Conservation (phyloP, 2,329 filamentous ascomycete genomes). For the Cadophora malorum region DNA sequence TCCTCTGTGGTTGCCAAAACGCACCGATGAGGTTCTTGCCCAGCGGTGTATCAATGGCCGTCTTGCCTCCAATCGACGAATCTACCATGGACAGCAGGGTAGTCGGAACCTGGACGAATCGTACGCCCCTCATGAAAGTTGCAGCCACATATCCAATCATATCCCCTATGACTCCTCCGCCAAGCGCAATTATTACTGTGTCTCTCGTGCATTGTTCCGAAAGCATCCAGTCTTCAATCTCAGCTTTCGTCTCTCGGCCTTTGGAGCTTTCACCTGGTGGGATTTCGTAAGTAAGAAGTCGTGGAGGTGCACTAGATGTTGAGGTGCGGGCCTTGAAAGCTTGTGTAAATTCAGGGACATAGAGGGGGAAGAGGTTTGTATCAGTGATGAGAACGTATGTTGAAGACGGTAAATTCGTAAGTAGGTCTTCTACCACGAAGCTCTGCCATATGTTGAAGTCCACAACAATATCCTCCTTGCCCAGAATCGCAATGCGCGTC, state of each 20-base stretch:
- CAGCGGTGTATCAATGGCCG: constrained; percentile 93
- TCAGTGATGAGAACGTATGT: constrained; percentile 98
- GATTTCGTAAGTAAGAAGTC: constrained; percentile 85
- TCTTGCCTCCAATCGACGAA: constrained; percentile 97
- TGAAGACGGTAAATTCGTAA: constrained; percentile 78
- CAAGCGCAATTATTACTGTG: constrained; percentile 91
- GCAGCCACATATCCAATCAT: constrained; percentile 97
- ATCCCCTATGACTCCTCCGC: constrained; percentile 96
- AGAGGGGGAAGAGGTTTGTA: constrained; percentile 83
- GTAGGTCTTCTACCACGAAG: constrained; percentile 81
- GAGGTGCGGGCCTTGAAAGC: constrained; percentile 61
- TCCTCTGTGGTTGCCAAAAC: constrained; percentile 94
- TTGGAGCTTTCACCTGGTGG: constrained; percentile 94
- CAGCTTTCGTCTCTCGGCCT: constrained; percentile 88
- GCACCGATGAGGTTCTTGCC: constrained; percentile 96
- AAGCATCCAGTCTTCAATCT: constrained; percentile 98
- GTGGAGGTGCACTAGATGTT: constrained; percentile 54
- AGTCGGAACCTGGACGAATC: constrained; percentile 95
- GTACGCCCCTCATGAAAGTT: constrained; percentile 97
- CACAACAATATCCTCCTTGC: constrained; percentile 88
- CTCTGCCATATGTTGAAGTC: constrained; percentile 89
- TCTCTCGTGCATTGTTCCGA: constrained; percentile 91
- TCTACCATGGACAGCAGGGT: constrained; percentile 97
- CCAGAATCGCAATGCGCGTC: constrained; percentile 78
- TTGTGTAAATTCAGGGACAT: constrained; percentile 77